A percentile compares a stretch with the other conserved stretches of the same genome.
phyloP scores from a whole-genome alignment of 2,329 filamentous ascomycete species.

The Aspergillus ochraceoroseus region DNA sequence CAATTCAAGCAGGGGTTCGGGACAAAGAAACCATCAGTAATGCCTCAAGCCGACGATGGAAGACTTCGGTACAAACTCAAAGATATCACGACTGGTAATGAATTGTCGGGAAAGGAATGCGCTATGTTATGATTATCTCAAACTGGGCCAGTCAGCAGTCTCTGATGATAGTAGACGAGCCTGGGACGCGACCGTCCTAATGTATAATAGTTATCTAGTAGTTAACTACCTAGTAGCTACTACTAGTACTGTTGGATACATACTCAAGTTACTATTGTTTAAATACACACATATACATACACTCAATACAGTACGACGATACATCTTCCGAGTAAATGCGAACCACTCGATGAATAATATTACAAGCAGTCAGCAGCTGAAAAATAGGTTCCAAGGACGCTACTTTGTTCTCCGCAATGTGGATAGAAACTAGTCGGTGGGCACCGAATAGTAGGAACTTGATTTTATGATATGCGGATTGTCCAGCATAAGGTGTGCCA shows the following conservation, averaged over 20 bases:
- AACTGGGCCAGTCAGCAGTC: too few relatives aligned
- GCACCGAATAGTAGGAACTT: constrained; percentile 17
- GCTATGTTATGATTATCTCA: too few relatives aligned
- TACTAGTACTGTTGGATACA: too few relatives aligned
- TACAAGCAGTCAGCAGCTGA: constrained; percentile 23
- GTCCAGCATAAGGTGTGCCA: constrained; percentile 6
- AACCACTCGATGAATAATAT: constrained; percentile 17
- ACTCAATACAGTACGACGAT: neutral
- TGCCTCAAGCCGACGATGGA: too few relatives aligned
- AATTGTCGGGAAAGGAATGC: too few relatives aligned
- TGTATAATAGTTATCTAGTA: neutral
- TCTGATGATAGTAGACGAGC: too few relatives aligned
- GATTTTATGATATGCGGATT: constrained; percentile 16
- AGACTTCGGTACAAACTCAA: too few relatives aligned
- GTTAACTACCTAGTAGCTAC: neutral
- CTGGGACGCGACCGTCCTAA: too few relatives aligned
- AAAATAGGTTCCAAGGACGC: constrained; percentile 15
- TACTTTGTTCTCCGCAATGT: constrained; percentile 23
- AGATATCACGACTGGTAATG: too few relatives aligned
- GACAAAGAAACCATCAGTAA: too few relatives aligned
- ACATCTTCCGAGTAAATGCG: constrained; percentile 15
- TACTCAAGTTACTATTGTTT: too few relatives aligned
- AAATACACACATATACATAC: constrained; percentile 4
- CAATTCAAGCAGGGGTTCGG: too few relatives aligned
- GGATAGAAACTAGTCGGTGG: constrained; percentile 11